Evolutionary conservation across 2,329 filamentous ascomycete species (phyloP), one percentile per base, ranked within the genome.

Genomic region (Sarocladiaceae sp.): DNA sequence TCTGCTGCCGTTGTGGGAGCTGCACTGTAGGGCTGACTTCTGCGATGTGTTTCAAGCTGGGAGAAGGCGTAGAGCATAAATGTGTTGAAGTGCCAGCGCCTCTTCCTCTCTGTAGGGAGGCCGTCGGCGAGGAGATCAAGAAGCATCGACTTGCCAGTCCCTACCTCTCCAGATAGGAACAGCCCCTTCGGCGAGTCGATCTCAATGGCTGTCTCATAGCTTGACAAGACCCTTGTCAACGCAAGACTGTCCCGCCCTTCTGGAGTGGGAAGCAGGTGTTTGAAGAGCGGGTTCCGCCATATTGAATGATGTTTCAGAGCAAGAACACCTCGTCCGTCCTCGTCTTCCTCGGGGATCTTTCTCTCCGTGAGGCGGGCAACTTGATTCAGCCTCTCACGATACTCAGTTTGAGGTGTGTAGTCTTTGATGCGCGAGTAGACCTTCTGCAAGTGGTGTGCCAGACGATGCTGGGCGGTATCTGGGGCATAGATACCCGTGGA

Each of bases 121-220:
- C 83, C 84, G 43, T 88, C 82, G 12, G 85, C 84, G n/a, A 93
- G 78, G 0, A 93, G 67, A 55, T 91, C 86, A 12, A 90, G 73
- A n/a, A 93, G 73, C 84, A 93, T 89, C 4, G 80, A 85, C 60
- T 93, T 93, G 12, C 87, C 86, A 0, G 84, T 88, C 10, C 87
- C 87, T 2, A 93, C 87, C 57, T 89, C 85, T 6, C 87, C 86
- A 20, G 88, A 87, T 0, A 93, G 70, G 57, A 91, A 82, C 13
- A 93, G 65, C 0, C 87, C 87, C 52, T 74, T 78, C 0, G 87
- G 87, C 0, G 83, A 88, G 53, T 85, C 72, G 39, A 90, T 73
- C 35, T 80, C 69, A 49, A 88, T 73, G 10, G 86, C 86, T 16
- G 78, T 77, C 58, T 90, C 80, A 56, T 89, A 77, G 51, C 73